Evolutionary conservation across 2,329 filamentous ascomycete species (phyloP).

Genomic region (Fusarium pilosicola): DNA sequence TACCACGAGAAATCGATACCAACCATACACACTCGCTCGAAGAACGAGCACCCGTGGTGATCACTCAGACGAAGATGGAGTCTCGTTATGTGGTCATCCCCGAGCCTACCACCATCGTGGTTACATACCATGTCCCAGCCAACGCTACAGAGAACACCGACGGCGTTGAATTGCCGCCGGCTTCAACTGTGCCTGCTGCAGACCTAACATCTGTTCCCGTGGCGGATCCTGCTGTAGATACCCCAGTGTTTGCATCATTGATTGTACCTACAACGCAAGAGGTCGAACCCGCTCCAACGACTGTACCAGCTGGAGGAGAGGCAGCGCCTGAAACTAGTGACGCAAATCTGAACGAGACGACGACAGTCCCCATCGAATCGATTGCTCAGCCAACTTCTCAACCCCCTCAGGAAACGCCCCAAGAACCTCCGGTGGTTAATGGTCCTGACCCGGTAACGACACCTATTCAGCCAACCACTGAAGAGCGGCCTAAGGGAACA

Average conservation of each 20-base stretch:
- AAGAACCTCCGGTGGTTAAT: background rate
- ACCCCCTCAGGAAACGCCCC: background rate
- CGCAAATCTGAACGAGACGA: constrained; percentile 13
- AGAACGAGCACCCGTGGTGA: constrained; percentile 25
- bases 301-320: constrained; percentile 17
- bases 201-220: constrained; percentile 7
- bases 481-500: constrained; percentile 6
- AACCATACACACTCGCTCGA: constrained; percentile 28
- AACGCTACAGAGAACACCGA: constrained; percentile 14
- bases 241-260: constrained; percentile 31
- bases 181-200: constrained; percentile 17
- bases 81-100: constrained; percentile 26
- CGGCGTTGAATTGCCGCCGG: constrained; percentile 4
- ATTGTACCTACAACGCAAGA: constrained; percentile 21
- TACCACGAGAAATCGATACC: constrained; percentile 52
- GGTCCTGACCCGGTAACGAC: background rate
- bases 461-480: background rate
- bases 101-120: constrained; percentile 29
- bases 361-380: background rate
- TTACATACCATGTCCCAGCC: constrained; percentile 31
- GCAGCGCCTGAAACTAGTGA: constrained; percentile 13
- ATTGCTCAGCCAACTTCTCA: constrained; percentile 20
- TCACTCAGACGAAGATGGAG: constrained; percentile 33
- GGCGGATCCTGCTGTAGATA: constrained; percentile 6
- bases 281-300: constrained; percentile 12